Conservation (phyloP, 306 rosid genomes). For the Rubus parviflorus region DNA sequence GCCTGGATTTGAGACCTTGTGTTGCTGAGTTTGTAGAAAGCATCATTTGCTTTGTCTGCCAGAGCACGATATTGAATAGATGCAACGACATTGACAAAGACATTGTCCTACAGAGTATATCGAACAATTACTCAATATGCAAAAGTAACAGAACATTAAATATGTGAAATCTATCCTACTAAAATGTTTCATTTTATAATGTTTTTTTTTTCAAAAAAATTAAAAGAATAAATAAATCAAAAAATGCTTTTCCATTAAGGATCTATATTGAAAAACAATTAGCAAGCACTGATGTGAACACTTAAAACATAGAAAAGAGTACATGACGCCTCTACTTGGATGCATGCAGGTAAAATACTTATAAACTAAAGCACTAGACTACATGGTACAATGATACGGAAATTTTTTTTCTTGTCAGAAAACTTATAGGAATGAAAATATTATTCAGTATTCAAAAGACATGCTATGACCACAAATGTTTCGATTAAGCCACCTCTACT, state of each 20-base stretch:
- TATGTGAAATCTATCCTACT: background rate
- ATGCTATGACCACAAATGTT: slow-evolving; percentile 8
- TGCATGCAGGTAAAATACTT: too few species aligned
- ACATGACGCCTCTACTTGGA: too few species aligned
- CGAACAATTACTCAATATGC: slow-evolving; percentile 20
- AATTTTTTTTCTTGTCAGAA: background rate
- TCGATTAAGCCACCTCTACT: slow-evolving; percentile 15
- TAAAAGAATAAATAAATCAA: too few species aligned
- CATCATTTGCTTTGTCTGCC: slow-evolving; percentile 78
- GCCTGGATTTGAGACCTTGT: slow-evolving; percentile 89
- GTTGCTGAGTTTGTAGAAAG: slow-evolving; percentile 94
- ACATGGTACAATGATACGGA: background rate
- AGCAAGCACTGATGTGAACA: background rate
- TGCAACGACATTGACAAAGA: slow-evolving; percentile 91
- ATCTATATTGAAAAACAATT: background rate
- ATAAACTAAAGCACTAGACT: too few species aligned
- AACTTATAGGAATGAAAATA: background rate
- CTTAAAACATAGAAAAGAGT: background rate
- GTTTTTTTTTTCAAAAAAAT: background rate
- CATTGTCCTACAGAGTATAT: slow-evolving; percentile 69
- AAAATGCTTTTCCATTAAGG: background rate
- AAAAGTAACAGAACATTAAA: slow-evolving; percentile 8
- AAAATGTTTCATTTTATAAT: background rate
- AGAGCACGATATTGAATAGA: slow-evolving; percentile 88
- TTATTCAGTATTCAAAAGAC: background rate